Conservation (phyloP, 768 basidiomycete species). For the Gloeophyllum trabeum region DNA sequence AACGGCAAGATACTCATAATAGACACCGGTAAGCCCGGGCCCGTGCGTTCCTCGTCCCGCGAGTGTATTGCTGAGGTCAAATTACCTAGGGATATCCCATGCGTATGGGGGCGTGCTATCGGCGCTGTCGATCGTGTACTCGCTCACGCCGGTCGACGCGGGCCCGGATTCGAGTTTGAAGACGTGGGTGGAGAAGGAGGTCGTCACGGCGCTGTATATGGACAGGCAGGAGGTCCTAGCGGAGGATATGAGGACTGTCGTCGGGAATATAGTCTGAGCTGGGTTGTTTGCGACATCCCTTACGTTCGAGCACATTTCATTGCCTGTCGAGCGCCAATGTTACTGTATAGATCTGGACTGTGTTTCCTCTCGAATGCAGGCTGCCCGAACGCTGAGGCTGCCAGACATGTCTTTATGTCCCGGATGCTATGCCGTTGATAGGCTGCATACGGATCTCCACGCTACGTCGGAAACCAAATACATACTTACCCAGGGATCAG, state of each 20-base stretch:
- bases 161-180: constrained; percentile 14
- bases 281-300: too few relatives aligned
- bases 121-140: constrained; percentile 80
- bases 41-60: not conserved
- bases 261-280: constrained; percentile 8
- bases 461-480: too few relatives aligned
- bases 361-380: too few relatives aligned
- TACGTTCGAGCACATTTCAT: too few relatives aligned
- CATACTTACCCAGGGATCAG: too few relatives aligned
- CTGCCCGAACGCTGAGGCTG: too few relatives aligned
- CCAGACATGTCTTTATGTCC: too few relatives aligned
- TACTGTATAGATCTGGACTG: too few relatives aligned
- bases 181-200: constrained; percentile 50
- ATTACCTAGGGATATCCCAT: constrained; percentile 68
- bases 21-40: constrained; percentile 59
- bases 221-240: constrained; percentile 41
- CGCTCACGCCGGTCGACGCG: constrained; percentile 46
- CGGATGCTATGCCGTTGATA: too few relatives aligned
- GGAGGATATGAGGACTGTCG: constrained; percentile 32
- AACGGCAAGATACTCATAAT: constrained; percentile 92
- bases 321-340: too few relatives aligned
- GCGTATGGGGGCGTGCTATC: constrained; percentile 93
- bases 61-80: constrained; percentile 5
- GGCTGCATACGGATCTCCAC: too few relatives aligned
- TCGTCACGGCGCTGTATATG: constrained; percentile 54